A percentile compares a stretch with the other conserved stretches of the same genome.
phyloP scores from a whole-genome alignment of 768 basidiomycete genomes.

The Leccinum disarticulatum region DNA sequence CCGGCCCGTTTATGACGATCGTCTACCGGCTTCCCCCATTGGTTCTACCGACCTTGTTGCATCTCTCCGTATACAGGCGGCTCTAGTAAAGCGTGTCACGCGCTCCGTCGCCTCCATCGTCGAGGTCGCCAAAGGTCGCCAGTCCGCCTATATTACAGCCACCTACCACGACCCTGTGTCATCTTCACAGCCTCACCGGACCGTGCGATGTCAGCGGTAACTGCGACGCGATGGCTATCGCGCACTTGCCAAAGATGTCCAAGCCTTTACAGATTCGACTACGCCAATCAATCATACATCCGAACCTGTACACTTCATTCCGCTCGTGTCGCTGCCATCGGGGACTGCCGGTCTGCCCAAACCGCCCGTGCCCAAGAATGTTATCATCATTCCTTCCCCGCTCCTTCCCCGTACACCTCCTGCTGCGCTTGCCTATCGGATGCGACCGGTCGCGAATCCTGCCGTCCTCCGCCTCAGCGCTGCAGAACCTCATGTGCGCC shows the following conservation, averaged over 20 bases:
- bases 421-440: constrained; percentile 40
- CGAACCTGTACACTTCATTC: constrained; percentile 41
- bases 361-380: constrained; percentile 33
- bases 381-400: constrained; percentile 41
- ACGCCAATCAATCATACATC: constrained; percentile 12
- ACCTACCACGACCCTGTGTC: constrained; percentile 28
- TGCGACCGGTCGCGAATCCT: constrained; percentile 62
- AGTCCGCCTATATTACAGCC: constrained; percentile 56
- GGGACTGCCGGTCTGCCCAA: constrained; percentile 27
- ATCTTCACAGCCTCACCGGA: constrained; percentile 17
- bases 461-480: constrained; percentile 58
- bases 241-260: constrained; percentile 43
- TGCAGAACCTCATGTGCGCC: constrained; percentile 52
- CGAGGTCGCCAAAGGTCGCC: constrained; percentile 54
- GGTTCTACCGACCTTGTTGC: background rate
- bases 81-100: constrained; percentile 30
- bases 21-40: constrained; percentile 13
- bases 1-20: constrained; percentile 15
- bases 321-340: constrained; percentile 38
- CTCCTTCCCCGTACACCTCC: constrained; percentile 40
- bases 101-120: constrained; percentile 44
- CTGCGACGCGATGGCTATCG: constrained; percentile 42
- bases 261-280: constrained; percentile 34
- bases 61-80: constrained; percentile 9
- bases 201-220: constrained; percentile 14